These are phyloP conservation scores for Aspergillus ellipticus DNA, from an alignment of 495 filamentous ascomycete genomes.

Conservation along the genomic window DNA sequence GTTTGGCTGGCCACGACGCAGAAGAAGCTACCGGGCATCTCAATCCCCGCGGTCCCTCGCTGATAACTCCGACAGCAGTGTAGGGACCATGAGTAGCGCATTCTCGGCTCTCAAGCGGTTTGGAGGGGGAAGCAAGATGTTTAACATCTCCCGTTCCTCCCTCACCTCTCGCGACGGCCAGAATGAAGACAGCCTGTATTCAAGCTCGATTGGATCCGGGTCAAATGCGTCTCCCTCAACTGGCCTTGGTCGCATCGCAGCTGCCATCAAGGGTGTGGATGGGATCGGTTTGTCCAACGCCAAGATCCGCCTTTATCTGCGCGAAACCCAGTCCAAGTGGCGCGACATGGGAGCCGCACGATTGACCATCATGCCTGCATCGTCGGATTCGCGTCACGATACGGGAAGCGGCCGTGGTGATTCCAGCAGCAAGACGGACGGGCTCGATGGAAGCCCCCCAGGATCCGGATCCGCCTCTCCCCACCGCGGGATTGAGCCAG, in stretches of 20 bases:
- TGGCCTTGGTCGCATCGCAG: slow-evolving; percentile 53
- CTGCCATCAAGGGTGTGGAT: slow-evolving; percentile 47
- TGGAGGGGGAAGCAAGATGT: slow-evolving; percentile 56
- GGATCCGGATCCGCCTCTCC: slow-evolving; percentile 37
- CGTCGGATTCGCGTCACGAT: slow-evolving; percentile 46
- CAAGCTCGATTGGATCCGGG: slow-evolving; percentile 46
- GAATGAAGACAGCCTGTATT: slow-evolving; percentile 58
- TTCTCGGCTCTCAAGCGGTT: slow-evolving; percentile 76
- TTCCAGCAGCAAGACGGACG: slow-evolving; percentile 17
- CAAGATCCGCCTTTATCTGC: slow-evolving; percentile 76
- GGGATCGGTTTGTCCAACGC: slow-evolving; percentile 67
- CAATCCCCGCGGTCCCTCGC: slow-evolving; percentile 48
- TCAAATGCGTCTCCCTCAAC: slow-evolving; percentile 41
- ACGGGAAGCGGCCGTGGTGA: slow-evolving; percentile 28
- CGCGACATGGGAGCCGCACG: slow-evolving; percentile 82
- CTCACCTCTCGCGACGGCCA: slow-evolving; percentile 53
- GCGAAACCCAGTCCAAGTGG: slow-evolving; percentile 77
- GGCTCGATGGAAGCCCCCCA: slow-evolving; percentile 22
- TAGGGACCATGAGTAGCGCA: slow-evolving; percentile 56
- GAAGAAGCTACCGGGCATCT: slow-evolving; percentile 57
- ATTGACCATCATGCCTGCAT: slow-evolving; percentile 73
- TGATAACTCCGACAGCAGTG: slow-evolving; percentile 55
- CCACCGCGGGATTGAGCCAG: slow-evolving; percentile 37
- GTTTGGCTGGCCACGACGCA: slow-evolving; percentile 48
- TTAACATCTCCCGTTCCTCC: slow-evolving; percentile 71